Percentiles rank a stretch among this genome's conserved stretches.
Evolutionary conservation across 2,329 filamentous ascomycete genomes (phyloP).

Genomic region (Venturiaceae sp.): DNA sequence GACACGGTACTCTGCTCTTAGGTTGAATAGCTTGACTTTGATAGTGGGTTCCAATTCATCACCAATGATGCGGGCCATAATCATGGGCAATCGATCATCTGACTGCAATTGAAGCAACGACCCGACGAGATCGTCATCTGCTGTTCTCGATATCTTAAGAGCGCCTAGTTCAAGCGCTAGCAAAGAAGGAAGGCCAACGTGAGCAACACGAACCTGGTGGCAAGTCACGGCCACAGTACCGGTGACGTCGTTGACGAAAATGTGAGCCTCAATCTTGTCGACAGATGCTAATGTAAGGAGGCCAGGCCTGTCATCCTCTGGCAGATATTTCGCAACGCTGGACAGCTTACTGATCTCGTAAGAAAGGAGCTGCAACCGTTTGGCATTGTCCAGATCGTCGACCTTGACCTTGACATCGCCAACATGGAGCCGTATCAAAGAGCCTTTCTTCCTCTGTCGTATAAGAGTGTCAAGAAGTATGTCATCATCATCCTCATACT

Average conservation of each 20-base stretch:
- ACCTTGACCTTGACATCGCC: conserved; percentile 55
- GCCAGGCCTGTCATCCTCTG: conserved; percentile 89
- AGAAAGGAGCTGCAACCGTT: conserved; percentile 58
- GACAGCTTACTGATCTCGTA: conserved; percentile 76
- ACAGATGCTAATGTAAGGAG: conserved; percentile 65
- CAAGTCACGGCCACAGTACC: conserved; percentile 43
- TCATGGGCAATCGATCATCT: conserved; percentile 46
- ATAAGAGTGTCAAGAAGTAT: conserved; percentile 90
- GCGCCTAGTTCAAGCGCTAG: conserved; percentile 65
- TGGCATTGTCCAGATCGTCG: conserved; percentile 53
- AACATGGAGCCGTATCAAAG: conserved; percentile 63
- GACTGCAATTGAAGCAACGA: conserved; percentile 37
- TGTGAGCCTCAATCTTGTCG: conserved; percentile 48
- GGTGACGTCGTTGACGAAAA: conserved; percentile 59
- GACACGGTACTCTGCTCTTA: conserved; percentile 83
- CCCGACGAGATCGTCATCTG: conserved; percentile 61
- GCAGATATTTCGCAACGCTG: conserved; percentile 85
- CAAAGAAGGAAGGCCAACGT: conserved; percentile 78
- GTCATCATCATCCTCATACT: conserved; percentile 61
- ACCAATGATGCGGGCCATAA: conserved; percentile 85
- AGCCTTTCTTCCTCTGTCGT: conserved; percentile 76
- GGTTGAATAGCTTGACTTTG: conserved; percentile 76
- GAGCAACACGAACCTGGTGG: conserved; percentile 21
- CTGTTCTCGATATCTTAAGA: conserved; percentile 41
- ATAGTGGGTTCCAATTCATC: conserved; percentile 90